A percentile compares a stretch with the other conserved stretches of the same genome.
phyloP scores from a whole-genome alignment of 2,329 filamentous ascomycete genomes.

The Aspergillus sp. region DNA sequence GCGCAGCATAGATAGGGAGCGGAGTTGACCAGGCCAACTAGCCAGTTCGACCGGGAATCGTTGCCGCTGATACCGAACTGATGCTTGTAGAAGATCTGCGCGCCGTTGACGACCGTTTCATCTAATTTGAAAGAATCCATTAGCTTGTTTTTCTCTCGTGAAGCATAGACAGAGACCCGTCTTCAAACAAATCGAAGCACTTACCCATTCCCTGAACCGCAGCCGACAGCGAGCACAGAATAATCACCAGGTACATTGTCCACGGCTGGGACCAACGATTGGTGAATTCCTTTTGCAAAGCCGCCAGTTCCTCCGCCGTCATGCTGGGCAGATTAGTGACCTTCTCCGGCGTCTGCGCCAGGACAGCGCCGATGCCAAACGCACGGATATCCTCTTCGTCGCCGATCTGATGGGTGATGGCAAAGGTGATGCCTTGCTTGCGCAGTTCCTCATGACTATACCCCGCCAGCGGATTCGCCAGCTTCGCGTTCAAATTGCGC shows the following conservation, averaged over 20 bases:
- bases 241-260: constrained; percentile 18
- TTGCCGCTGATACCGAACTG: constrained; percentile 5
- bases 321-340: constrained; percentile 51
- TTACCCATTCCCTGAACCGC: constrained; percentile 60
- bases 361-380: constrained; percentile 60
- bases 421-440: constrained; percentile 59
- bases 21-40: constrained; percentile 62
- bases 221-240: constrained; percentile 31
- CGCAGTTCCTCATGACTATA: constrained; percentile 52
- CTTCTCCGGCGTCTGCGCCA: constrained; percentile 55
- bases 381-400: constrained; percentile 58
- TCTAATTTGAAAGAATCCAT: constrained; percentile 30
- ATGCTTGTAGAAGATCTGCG: constrained; percentile 4
- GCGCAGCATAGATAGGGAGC: constrained; percentile 63
- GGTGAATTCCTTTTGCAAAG: constrained; percentile 11
- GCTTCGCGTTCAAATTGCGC: constrained; percentile 48
- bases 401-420: constrained; percentile 54
- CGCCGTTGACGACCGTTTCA: constrained; percentile 22
- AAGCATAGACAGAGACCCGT: background rate
- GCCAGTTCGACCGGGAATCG: constrained; percentile 52
- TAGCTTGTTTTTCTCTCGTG: background rate
- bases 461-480: constrained; percentile 55
- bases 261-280: constrained; percentile 15
- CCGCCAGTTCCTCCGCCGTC: constrained; percentile 5
- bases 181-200: background rate